Percentiles rank a stretch among this genome's conserved stretches.
Evolutionary conservation across 768 basidiomycete species (phyloP).

Genomic region (Solioccasus polychromus): DNA sequence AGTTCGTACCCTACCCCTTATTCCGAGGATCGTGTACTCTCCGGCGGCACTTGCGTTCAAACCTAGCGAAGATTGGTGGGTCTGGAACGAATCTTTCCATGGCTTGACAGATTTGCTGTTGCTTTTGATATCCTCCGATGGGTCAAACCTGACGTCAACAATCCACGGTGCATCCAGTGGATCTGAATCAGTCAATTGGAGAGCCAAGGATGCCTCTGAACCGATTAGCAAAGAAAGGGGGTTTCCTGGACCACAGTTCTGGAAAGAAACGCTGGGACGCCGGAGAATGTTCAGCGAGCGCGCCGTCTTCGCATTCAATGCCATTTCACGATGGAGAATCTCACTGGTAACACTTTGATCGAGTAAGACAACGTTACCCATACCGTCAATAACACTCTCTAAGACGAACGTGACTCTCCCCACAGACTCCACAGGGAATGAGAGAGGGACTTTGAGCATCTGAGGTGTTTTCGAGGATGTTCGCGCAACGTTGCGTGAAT

Average conservation of each 20-base stretch:
- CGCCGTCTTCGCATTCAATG: constrained; percentile 44
- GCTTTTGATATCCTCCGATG: constrained; percentile 40
- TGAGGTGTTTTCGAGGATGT: constrained; percentile 41
- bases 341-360: constrained; percentile 31
- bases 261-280: constrained; percentile 71
- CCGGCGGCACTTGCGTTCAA: constrained; percentile 64
- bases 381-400: constrained; percentile 78
- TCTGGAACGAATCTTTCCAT: constrained; percentile 63
- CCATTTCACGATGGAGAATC: constrained; percentile 18
- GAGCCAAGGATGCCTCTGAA: constrained; percentile 52
- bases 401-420: constrained; percentile 73
- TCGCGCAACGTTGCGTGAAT: constrained; percentile 22
- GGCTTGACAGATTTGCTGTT: constrained; percentile 45
- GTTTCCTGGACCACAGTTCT: constrained; percentile 64
- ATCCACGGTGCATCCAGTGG: constrained; percentile 68
- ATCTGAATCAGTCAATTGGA: constrained; percentile 56
- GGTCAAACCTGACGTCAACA: constrained; percentile 59
- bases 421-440: constrained; percentile 56
- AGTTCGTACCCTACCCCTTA: constrained; percentile 60
- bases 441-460: constrained; percentile 65
- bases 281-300: constrained; percentile 69
- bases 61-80: constrained; percentile 44
- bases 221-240: constrained; percentile 73
- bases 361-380: constrained; percentile 70
- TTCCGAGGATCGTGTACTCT: constrained; percentile 67